phyloP scores from a whole-genome alignment of 345 rosid species.

The Euclidium syriacum region DNA sequence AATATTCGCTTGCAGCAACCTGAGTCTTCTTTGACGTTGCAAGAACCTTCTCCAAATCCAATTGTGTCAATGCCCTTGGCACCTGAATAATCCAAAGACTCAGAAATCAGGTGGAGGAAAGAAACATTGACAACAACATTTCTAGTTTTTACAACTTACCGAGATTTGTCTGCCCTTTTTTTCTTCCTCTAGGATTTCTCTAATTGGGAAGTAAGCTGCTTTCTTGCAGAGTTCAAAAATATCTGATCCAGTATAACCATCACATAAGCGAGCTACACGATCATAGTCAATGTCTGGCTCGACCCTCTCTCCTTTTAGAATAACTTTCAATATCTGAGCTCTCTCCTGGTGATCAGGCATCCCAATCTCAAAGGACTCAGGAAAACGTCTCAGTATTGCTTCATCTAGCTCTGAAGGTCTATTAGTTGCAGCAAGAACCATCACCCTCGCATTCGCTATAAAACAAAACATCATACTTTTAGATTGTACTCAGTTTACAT shows the following conservation, averaged over 20 bases:
- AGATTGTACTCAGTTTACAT: neutral
- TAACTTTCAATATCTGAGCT: constrained; percentile 68
- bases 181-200: constrained; percentile 78
- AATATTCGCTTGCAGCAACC: constrained; percentile 69
- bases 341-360: constrained; percentile 71
- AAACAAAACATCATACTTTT: neutral
- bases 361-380: constrained; percentile 91
- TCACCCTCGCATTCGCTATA: constrained; percentile 71
- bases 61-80: constrained; percentile 64
- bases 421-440: constrained; percentile 95
- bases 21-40: constrained; percentile 61
- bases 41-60: constrained; percentile 64
- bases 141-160: constrained; percentile 38
- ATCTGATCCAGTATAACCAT: constrained; percentile 85
- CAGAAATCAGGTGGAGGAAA: neutral
- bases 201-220: constrained; percentile 86
- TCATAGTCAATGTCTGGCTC: constrained; percentile 58
- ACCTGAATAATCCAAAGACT: constrained; percentile 31
- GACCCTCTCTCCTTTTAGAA: constrained; percentile 68
- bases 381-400: constrained; percentile 82
- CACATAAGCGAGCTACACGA: constrained; percentile 57
- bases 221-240: constrained; percentile 94
- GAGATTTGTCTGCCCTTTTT: constrained; percentile 47
- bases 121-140: neutral
- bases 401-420: constrained; percentile 93